Evolutionary conservation across 2,329 filamentous ascomycete species (phyloP).

Genomic region (Aspergillus jensenii): DNA sequence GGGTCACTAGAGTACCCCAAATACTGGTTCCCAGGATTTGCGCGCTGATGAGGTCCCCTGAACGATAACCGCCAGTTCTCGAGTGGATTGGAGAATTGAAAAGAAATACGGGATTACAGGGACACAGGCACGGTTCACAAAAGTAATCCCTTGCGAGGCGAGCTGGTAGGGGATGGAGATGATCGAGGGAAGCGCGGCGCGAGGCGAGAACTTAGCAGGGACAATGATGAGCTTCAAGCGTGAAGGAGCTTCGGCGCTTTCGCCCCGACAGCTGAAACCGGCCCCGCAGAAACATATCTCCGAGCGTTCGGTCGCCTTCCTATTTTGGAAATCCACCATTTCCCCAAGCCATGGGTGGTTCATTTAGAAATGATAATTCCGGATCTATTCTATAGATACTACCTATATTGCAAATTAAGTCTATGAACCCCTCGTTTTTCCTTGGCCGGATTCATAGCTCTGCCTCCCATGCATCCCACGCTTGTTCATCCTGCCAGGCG

Average conservation of each 20-base stretch:
- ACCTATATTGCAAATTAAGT: not conserved
- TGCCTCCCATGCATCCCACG: not conserved
- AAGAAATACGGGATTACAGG: not conserved
- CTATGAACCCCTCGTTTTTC: not conserved
- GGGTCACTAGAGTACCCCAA: slow-evolving; percentile 12
- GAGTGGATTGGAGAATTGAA: not conserved
- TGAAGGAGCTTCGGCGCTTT: slow-evolving; percentile 13
- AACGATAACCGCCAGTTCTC: slow-evolving; percentile 12
- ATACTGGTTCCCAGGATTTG: slow-evolving; percentile 17
- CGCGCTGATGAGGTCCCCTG: slow-evolving; percentile 18
- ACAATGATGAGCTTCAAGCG: slow-evolving; percentile 17
- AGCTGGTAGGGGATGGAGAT: slow-evolving; percentile 11
- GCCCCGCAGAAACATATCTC: slow-evolving; percentile 24
- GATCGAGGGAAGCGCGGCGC: slow-evolving; percentile 18
- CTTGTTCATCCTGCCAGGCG: not conserved
- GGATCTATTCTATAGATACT: not conserved
- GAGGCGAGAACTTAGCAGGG: slow-evolving; percentile 10
- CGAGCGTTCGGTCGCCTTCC: slow-evolving; percentile 8
- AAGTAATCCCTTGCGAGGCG: slow-evolving; percentile 15
- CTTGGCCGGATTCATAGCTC: not conserved
- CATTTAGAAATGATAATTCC: not conserved
- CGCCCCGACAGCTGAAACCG: slow-evolving; percentile 14
- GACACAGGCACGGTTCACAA: not conserved
- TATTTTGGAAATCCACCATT: not conserved
- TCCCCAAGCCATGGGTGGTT: not conserved